Base-by-base conservation (phyloP, 495 filamentous ascomycete species). In the Xylaria nigripes region DNA sequence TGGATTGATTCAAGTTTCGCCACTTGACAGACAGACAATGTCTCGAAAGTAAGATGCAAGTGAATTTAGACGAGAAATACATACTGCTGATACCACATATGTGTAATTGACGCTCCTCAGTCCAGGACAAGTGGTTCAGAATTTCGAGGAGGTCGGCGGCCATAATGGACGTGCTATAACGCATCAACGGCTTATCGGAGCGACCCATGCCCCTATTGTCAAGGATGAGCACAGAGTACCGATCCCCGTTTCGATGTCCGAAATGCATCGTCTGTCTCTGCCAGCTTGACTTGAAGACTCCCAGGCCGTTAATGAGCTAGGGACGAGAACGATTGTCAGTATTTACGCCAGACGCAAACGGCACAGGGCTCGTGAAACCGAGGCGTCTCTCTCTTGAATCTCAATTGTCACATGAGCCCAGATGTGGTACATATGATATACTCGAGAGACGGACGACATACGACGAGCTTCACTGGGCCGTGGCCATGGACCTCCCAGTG, bases 141-240 rank as follows among this genome's bases (percentile, higher is more conserved):
- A 92, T 64, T 57, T 91, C 88, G 50, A 86, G 47, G 27, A 78
- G 60, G 70, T 92, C 87, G 56, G 71, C 78, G 23, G 87, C 87
- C 87, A 92, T 90, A 54, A 85, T 84, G 54, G 72, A 77, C 18
- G 85, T 87, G 51, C 79, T 78, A 68, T 91, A 92, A 32, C 86
- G 77, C 65, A 79, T 68, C 19, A 81, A 54, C 1, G 89, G 89
- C 67, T 86, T 90, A 67, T 86, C 85, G 41, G 82, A 86, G 56
- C 78, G 76, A 57, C 89, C 88, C 60, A 92, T 84, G 45, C 89
- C 89, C 55, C 85, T 78, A 64, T 88, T 93, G 71, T 94, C 89
- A 61, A 87, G 77, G 49, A 92, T 68, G 19, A 94, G 75, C 54
- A 76, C 80, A 1, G 84, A 81, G 70, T 89, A 92, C 50, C 79